Percentiles rank a stretch among this genome's conserved stretches.
These are phyloP conservation scores for Paratinospora sagittata DNA, from an alignment of 164 flowering plant genomes.

Conservation along the genomic window DNA sequence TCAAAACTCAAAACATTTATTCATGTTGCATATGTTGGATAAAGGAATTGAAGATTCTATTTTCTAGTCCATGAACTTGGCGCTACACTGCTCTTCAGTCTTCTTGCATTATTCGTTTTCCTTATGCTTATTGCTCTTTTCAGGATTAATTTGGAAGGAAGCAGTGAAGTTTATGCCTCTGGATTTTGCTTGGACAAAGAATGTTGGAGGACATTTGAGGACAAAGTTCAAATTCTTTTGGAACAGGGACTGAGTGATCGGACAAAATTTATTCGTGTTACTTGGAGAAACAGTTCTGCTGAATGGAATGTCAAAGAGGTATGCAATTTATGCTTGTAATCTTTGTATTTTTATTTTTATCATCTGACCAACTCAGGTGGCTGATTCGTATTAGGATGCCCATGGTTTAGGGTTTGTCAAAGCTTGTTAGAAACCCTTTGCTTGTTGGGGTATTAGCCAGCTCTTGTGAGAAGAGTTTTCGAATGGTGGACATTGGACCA, in stretches of 20 bases:
- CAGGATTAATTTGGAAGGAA: constrained; percentile 69
- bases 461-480: constrained; percentile 56
- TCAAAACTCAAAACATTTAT: neutral
- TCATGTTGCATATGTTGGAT: too few relatives aligned
- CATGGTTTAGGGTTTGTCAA: constrained; percentile 55
- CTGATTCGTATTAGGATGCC: neutral
- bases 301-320: constrained; percentile 51
- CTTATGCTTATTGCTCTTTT: constrained; percentile 12
- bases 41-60: neutral
- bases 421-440: constrained; percentile 47
- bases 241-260: constrained; percentile 63
- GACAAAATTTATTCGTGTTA: constrained; percentile 66
- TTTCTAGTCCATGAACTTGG: neutral
- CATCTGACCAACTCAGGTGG: neutral
- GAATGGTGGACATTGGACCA: constrained; percentile 75
- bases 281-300: constrained; percentile 51
- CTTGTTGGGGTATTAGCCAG: constrained; percentile 58
- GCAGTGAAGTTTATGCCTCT: constrained; percentile 35
- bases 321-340: too few relatives aligned
- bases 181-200: constrained; percentile 87
- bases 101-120: neutral
- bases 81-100: neutral
- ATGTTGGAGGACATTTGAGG: constrained; percentile 87
- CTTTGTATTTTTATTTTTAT: neutral
- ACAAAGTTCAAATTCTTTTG: constrained; percentile 54